phyloP scores from a whole-genome alignment of 805 yeast species.

The Nakazawaea wickerhamii region DNA sequence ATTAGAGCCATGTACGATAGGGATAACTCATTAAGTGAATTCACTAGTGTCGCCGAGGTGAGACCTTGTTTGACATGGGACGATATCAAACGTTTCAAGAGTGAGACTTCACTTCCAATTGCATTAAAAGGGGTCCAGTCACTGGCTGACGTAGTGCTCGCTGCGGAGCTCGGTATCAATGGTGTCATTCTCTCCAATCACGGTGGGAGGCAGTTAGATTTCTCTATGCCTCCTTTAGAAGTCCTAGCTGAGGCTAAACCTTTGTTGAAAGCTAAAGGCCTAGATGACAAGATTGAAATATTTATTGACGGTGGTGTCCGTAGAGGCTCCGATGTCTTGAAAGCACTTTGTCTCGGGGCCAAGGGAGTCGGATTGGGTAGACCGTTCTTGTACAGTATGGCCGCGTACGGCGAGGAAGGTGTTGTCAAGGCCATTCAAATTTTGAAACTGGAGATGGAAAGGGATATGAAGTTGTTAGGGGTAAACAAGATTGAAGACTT shows the following conservation, averaged over 20 bases:
- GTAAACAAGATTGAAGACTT: constrained; percentile 44
- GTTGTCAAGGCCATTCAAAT: constrained; percentile 59
- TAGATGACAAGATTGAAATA: constrained; percentile 34
- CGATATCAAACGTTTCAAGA: constrained; percentile 49
- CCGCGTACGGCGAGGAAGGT: constrained; percentile 77
- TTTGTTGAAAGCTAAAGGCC: constrained; percentile 32
- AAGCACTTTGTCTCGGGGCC: constrained; percentile 40
- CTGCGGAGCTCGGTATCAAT: constrained; percentile 51
- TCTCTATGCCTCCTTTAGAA: constrained; percentile 55
- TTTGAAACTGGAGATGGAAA: constrained; percentile 53
- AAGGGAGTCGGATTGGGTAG: constrained; percentile 62
- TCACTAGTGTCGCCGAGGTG: constrained; percentile 37
- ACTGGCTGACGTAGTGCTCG: constrained; percentile 57
- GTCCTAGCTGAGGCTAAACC: constrained; percentile 52
- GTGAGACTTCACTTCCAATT: constrained; percentile 40
- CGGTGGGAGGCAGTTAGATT: constrained; percentile 71
- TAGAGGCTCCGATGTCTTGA: constrained; percentile 38
- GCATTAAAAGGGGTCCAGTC: constrained; percentile 62
- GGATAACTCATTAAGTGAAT: constrained; percentile 25
- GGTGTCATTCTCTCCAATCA: constrained; percentile 70
- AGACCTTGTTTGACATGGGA: constrained; percentile 55
- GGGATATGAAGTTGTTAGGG: constrained; percentile 65
- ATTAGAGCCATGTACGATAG: constrained; percentile 51
- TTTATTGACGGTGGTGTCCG: constrained; percentile 40
- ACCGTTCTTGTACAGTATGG: constrained; percentile 71